These are phyloP conservation scores for Xylaria sp. DNA, from an alignment of 2,329 filamentous ascomycete genomes.

Conservation along the genomic window DNA sequence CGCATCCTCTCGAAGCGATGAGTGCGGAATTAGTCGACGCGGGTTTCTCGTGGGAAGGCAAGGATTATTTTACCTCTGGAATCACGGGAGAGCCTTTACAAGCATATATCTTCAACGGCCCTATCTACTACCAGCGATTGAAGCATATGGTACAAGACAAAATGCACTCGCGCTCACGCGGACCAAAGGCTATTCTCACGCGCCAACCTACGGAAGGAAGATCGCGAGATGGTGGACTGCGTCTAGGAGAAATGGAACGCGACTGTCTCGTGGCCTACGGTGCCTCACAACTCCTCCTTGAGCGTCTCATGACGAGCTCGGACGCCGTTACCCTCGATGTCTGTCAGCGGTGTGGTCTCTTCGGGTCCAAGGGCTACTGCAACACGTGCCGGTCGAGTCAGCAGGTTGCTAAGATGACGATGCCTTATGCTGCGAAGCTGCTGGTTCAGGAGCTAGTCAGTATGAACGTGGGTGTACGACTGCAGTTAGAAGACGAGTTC, in stretches of 20 bases:
- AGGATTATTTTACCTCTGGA: slow-evolving; percentile 94
- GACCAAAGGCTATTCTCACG: slow-evolving; percentile 90
- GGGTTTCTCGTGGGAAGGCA: slow-evolving; percentile 96
- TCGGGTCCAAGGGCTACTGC: slow-evolving; percentile 95
- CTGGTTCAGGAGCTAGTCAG: slow-evolving; percentile 95
- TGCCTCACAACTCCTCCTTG: slow-evolving; percentile 88
- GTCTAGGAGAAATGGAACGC: slow-evolving; percentile 98
- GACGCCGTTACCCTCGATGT: slow-evolving; percentile 93
- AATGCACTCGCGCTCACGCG: slow-evolving; percentile 95
- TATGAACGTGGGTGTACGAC: slow-evolving; percentile 96
- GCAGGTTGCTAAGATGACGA: slow-evolving; percentile 89
- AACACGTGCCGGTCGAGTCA: slow-evolving; percentile 89
- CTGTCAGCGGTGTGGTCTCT: slow-evolving; percentile 92
- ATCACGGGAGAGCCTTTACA: slow-evolving; percentile 94
- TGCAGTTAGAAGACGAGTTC: slow-evolving; percentile 95
- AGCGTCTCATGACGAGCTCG: slow-evolving; percentile 93
- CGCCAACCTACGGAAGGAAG: slow-evolving; percentile 96
- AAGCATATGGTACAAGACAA: slow-evolving; percentile 99
- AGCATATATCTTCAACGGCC: slow-evolving; percentile 97
- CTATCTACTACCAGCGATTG: slow-evolving; percentile 99
- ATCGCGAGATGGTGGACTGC: slow-evolving; percentile 89
- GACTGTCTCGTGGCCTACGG: slow-evolving; percentile 98
- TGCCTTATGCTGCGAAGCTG: slow-evolving; percentile 97
- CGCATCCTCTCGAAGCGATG: slow-evolving; percentile 89
- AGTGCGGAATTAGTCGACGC: slow-evolving; percentile 83